Evolutionary conservation across 2,329 filamentous ascomycete species (phyloP).

Genomic region (Cyanodermella asteris): DNA sequence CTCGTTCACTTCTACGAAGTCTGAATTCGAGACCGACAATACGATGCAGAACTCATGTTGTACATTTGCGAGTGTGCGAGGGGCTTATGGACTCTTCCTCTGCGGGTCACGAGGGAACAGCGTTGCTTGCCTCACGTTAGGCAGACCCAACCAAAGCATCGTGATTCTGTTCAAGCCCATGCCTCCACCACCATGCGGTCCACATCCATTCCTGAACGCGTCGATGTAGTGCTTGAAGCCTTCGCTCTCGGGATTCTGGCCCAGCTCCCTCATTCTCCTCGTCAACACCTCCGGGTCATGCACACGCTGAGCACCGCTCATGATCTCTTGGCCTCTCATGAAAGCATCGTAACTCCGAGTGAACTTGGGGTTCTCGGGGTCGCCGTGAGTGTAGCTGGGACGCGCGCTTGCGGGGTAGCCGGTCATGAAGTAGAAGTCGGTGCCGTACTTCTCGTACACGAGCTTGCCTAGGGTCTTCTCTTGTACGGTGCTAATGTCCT

Average conservation of each 20-base stretch:
- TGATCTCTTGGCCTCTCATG: conserved; percentile 49
- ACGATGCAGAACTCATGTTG: no score
- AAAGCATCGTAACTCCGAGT: conserved; percentile 51
- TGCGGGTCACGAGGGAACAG: conserved; percentile 41
- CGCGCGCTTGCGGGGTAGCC: conserved; percentile 80
- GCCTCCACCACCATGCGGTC: conserved; percentile 42
- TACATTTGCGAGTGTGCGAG: no score
- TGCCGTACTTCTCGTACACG: conserved; percentile 70
- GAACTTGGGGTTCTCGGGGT: conserved; percentile 41
- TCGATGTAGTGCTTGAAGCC: conserved; percentile 43
- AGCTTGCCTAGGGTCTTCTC: conserved; percentile 58
- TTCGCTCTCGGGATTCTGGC: conserved; percentile 30
- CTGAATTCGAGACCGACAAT: no score
- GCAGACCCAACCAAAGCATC: conserved; percentile 42
- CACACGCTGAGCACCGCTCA: conserved; percentile 45
- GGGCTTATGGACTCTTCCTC: conserved; percentile 1
- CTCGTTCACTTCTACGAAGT: no score
- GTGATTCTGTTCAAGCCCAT: conserved; percentile 45
- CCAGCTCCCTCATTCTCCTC: conserved; percentile 35
- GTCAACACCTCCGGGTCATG: conserved; percentile 37
- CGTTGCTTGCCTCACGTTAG: conserved; percentile 38
- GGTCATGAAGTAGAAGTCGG: conserved; percentile 92
- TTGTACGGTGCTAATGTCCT: conserved; percentile 24
- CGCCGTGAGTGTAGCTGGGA: conserved; percentile 81
- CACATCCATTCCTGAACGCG: conserved; percentile 41